Evolutionary conservation across 179 eudicot genomes (phyloP).

Genomic region (Silene coronaria): DNA sequence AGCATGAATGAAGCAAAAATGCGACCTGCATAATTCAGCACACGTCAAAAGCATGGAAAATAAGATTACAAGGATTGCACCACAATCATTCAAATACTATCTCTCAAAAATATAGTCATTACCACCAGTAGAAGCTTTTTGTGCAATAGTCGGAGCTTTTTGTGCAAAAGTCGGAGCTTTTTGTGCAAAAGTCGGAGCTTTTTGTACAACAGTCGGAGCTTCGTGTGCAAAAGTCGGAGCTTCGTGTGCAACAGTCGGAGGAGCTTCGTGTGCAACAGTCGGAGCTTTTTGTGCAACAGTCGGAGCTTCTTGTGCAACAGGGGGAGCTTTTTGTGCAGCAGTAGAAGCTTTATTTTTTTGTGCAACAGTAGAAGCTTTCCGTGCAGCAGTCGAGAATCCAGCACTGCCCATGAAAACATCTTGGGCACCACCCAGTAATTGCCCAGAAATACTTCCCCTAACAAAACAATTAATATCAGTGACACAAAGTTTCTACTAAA

Average conservation of each 20-base stretch:
- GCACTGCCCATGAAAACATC: constrained; percentile 23
- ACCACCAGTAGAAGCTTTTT: constrained; percentile 19
- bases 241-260: neutral
- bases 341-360: neutral
- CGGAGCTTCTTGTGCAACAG: neutral
- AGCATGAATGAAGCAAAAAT: constrained; percentile 51
- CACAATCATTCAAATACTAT: neutral
- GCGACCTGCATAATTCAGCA: constrained; percentile 28
- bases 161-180: constrained; percentile 28
- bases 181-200: too few relatives aligned
- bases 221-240: constrained; percentile 18
- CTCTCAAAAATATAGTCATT: neutral
- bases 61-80: neutral
- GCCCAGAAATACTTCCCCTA: constrained; percentile 20
- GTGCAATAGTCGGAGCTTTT: neutral
- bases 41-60: constrained; percentile 2
- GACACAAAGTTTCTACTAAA: neutral
- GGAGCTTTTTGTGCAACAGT: constrained; percentile 23
- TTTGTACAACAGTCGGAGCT: neutral
- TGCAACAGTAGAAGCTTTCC: too few relatives aligned
- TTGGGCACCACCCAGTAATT: constrained; percentile 2
- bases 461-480: neutral
- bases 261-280: constrained; percentile 6
- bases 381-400: constrained; percentile 31
- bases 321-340: neutral